Evolutionary conservation across 352 stramenopile species (phyloP), one percentile per base, ranked within the genome.

Genomic region (Saprolegnia parasitica): DNA sequence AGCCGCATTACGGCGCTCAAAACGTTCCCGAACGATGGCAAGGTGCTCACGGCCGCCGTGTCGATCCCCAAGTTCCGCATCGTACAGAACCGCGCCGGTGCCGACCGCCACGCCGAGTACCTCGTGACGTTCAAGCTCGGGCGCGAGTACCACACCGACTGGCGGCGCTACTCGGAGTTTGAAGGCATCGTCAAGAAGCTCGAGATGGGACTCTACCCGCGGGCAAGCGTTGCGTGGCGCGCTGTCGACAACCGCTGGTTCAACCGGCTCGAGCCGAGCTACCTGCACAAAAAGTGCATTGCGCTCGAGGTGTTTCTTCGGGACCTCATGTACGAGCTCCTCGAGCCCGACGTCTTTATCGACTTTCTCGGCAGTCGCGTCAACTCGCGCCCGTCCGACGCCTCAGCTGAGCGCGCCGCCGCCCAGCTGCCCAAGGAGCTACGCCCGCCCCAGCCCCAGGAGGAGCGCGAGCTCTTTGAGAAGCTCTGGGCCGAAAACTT

Each of bases 401-500:
- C 83, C 3, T 76, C 79, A 37, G 84, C 78, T 29, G 80, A 80
- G 54, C 85, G 87, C 1, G 85, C 87, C 23, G 75, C 81, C 24
- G 85, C 87, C 24, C 87, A 95, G 67, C 71, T 95, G 39, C 87
- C 87, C 0, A 95, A 95, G 74, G 87, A 95, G 56, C 65, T 93
- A 73, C 86, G 96, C 57, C 95, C 95, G 39, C 88, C 91, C 11
- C 96, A 99, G 74, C 96, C 96, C 9, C 82, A 88, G 37, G 86
- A 98, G 73, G 93, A 98, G 78, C 82, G 96, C 57, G 89, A 96
- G 50, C 88, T 97, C 50, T 98, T 98, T 77, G 95, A 98, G 78
- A 96, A 97, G 80, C 89, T 98, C 79, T 99, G 96, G 96, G 89
- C 90, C 9, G 89, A 99, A 73, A 98, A 99, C 76, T 98, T 99